Conservation (phyloP, 805 yeast genomes). For the Dipodascopsis uninucleata region DNA sequence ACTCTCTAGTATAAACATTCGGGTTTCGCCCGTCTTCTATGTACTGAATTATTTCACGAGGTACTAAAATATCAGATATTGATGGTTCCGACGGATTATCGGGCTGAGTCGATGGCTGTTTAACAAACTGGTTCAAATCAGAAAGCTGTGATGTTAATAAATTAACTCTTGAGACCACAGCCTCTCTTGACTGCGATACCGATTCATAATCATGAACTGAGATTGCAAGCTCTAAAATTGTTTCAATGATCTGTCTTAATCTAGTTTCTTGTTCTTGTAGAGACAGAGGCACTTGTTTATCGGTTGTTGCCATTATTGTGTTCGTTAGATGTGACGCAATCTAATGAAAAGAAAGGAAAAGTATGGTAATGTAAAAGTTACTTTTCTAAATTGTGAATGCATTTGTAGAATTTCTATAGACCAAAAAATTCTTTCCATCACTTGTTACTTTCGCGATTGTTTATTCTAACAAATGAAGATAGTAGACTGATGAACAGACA, state of each 20-base stretch:
- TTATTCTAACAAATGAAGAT: too few relatives aligned
- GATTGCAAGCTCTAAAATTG: conserved; percentile 84
- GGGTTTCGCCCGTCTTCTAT: conserved; percentile 97
- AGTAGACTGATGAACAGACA: too few relatives aligned
- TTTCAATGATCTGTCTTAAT: conserved; percentile 60
- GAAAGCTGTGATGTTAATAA: conserved; percentile 20
- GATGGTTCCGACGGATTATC: too few relatives aligned
- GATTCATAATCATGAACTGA: conserved; percentile 92
- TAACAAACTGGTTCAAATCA: conserved; percentile 9
- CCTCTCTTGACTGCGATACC: conserved; percentile 71
- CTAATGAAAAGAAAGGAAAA: too few relatives aligned
- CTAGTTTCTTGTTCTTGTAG: conserved; percentile 34
- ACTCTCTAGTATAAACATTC: conserved; percentile 93
- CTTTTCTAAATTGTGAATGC: too few relatives aligned
- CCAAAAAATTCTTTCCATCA: too few relatives aligned
- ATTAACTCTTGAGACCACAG: conserved; percentile 39
- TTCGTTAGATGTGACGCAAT: too few relatives aligned
- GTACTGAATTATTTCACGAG: conserved; percentile 82
- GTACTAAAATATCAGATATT: conserved; percentile 38
- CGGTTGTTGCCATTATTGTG: too few relatives aligned
- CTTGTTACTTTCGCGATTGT: too few relatives aligned
- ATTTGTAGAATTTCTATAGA: too few relatives aligned
- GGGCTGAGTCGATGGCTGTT: too few relatives aligned
- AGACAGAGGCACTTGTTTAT: conserved; percentile 13
- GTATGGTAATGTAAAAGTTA: too few relatives aligned